Conservation (phyloP, 2,329 filamentous ascomycete species). For the Plectosphaerella cucumerina region DNA sequence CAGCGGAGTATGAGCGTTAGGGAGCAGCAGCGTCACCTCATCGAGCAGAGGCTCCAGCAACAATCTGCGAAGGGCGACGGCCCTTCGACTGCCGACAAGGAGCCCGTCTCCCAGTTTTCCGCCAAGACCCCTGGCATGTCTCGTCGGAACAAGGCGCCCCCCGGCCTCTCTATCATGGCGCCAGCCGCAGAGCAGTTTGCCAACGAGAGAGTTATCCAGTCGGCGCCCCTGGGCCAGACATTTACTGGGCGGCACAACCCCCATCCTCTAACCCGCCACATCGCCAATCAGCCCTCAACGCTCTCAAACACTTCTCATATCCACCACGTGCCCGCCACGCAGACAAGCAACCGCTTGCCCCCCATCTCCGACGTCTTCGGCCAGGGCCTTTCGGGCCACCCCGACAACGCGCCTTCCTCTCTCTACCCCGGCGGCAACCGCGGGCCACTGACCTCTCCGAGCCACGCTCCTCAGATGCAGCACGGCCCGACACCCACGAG, state of each 20-base stretch:
- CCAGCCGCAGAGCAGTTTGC: constrained; percentile 90
- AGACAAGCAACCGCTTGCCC: constrained; percentile 87
- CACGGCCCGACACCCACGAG: constrained; percentile 57
- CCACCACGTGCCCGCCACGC: constrained; percentile 80
- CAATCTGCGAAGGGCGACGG: constrained; percentile 76
- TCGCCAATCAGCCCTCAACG: constrained; percentile 77
- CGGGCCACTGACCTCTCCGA: constrained; percentile 72
- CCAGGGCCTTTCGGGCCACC: constrained; percentile 64
- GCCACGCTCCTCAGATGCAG: constrained; percentile 53
- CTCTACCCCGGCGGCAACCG: constrained; percentile 59
- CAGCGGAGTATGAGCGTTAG: constrained; percentile 90
- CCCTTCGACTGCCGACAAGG: constrained; percentile 48
- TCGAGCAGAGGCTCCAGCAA: constrained; percentile 77
- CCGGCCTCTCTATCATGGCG: constrained; percentile 89
- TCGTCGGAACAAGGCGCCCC: constrained; percentile 74
- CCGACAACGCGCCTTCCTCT: constrained; percentile 46
- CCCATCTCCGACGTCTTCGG: constrained; percentile 95
- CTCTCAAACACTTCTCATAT: constrained; percentile 84
- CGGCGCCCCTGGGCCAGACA: constrained; percentile 87
- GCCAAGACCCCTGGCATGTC: constrained; percentile 72
- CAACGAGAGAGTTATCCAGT: constrained; percentile 93
- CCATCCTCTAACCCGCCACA: constrained; percentile 70
- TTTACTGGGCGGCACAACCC: constrained; percentile 87
- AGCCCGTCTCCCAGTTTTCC: constrained; percentile 42
- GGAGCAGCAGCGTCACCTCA: constrained; percentile 91